Evolutionary conservation across 768 basidiomycete species (phyloP), one percentile per base, ranked within the genome.

Genomic region (Russula virescens): DNA sequence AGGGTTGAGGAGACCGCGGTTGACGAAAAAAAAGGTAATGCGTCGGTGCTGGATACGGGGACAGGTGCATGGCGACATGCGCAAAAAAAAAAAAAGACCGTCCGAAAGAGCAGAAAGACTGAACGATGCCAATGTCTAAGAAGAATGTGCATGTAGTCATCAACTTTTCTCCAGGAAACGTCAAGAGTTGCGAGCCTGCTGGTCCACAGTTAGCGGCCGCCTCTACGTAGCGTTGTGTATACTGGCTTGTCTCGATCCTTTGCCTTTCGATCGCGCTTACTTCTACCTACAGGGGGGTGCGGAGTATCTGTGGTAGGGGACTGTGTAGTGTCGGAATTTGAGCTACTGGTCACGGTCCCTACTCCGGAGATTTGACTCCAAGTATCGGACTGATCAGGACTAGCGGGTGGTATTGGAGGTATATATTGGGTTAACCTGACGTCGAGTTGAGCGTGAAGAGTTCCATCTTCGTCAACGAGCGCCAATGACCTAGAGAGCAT

Each of bases 381-480:
- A 3, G 21, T 35, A 23, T 63, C 52, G 14, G 57, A 59, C n/a
- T 13, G 28, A 45, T 55, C 42, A 28, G 28, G 31, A 18, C 21
- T 43, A 31, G 16, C 35, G 14, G 55, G 18, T 8, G 55, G 40
- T 9, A 11, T 5, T 5, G 46, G 13, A 2, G 46, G 14, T 7
- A 1, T 2, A 0, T 35, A 51, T 8, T 42, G 57, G 2, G 40
- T 21, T 19, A 63, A 58, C 25, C 19, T 59, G 40, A 42, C 58
- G 13, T 34, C 47, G 25, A 63, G 48, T 43, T 55, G 35, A 16
- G 64, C 70, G 3, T 61, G 42, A n/a, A 73, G 64, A 11, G 69
- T 62, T 9, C 70, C 72, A 46, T 71, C 65, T 3, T 34, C 38
- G 4, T 65, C 65, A 11, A 71, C 60, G 10, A 63, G 53, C 63